Evolutionary conservation across 164 flowering plant genomes (phyloP).

Genomic region (Pachysandra terminalis): DNA sequence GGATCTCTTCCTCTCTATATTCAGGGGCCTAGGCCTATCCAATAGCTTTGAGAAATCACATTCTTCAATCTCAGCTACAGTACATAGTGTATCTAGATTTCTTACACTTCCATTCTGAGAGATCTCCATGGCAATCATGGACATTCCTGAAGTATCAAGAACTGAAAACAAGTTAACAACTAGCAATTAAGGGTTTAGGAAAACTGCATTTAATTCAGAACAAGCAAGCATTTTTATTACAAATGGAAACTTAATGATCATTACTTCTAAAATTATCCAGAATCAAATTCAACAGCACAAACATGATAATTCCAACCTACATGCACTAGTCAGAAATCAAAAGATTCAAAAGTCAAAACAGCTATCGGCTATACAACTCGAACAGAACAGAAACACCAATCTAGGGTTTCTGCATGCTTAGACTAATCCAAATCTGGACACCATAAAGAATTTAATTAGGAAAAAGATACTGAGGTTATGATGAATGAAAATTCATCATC

Average conservation of each 20-base stretch:
- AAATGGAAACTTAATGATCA: background rate
- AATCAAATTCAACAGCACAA: background rate
- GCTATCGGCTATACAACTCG: background rate
- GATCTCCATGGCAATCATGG: conserved; percentile 20
- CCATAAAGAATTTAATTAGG: background rate
- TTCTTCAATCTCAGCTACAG: conserved; percentile 36
- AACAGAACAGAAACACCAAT: background rate
- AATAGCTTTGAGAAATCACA: conserved; percentile 46
- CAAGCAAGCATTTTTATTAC: background rate
- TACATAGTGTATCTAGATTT: conserved; percentile 15
- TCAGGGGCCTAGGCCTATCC: conserved; percentile 48
- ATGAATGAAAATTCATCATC: too few relatives aligned
- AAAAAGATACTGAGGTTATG: background rate
- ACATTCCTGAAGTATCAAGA: conserved; percentile 18
- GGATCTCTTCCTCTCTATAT: conserved; percentile 59
- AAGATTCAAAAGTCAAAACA: too few relatives aligned
- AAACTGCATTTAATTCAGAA: conserved; percentile 5
- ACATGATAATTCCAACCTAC: background rate
- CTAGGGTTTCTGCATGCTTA: background rate
- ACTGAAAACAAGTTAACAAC: background rate
- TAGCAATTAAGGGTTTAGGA: background rate
- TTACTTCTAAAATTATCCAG: too few relatives aligned
- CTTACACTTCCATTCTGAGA: conserved; percentile 26
- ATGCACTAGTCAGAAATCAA: background rate
- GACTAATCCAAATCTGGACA: background rate